Evolutionary conservation across 2,329 filamentous ascomycete species (phyloP), one percentile per base, ranked within the genome.

Genomic region (Stachybotrys chlorohalonatus): DNA sequence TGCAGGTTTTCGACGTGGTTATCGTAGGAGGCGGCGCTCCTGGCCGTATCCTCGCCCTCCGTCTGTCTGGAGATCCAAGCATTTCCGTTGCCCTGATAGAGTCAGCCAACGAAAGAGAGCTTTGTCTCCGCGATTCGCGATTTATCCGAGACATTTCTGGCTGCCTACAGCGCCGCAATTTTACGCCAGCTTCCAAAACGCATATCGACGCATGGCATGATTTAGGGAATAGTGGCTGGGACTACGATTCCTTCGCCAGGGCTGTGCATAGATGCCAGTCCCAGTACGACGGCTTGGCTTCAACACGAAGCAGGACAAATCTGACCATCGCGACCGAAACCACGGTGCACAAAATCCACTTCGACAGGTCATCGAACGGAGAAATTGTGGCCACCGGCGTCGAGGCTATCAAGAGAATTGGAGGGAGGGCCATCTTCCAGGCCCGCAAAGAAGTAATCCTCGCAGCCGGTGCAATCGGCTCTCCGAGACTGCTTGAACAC

Each of bases 401-500:
- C 16, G 54, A 60, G 42, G 48, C 51, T 11, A 54, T 52, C 48
- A 60, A 52, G 24, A 57, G 55, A 30, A 60, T 50, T 1, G 53
- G 53, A 31, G 39, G 32, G 3, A 16, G 9, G 6, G 30, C 49
- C 15, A 55, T 15, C 13, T 57, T 64, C 4, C 54, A 53, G 8
- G 70, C 68, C 1, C 60, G 59, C 2, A 69, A 63, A 17, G 74
- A 77, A 54, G 67, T 77, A 6, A 69, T 77, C 17, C 48, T 77
- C 3, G 65, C 66, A 2, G 72, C 70, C 5, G 74, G 75, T 2
- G 63, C 70, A 2, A 66, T 75, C 57, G 70, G 73, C 52, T 69
- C 69, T 0, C 72, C 75, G 5, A 66, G 70, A 15, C 60, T 77
- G 30, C 66, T 77, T 6, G 69, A 76, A 57, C 64, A 73, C 9